phyloP scores from a whole-genome alignment of 495 filamentous ascomycete genomes.

The Immersiella caudata region DNA sequence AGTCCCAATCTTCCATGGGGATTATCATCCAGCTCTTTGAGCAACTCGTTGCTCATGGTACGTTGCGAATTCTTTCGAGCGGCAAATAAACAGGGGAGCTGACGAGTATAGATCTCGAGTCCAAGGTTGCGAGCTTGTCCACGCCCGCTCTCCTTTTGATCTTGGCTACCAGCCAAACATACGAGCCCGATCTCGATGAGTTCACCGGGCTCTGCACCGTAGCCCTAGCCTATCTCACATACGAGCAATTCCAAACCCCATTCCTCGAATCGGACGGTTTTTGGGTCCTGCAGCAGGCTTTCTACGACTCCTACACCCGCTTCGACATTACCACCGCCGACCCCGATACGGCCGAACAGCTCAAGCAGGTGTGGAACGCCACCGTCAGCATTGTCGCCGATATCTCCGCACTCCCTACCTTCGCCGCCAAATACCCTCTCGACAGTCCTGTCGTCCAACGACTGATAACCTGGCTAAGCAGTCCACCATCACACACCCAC shows the following conservation, averaged over 20 bases:
- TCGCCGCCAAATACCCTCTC: slow-evolving; percentile 44
- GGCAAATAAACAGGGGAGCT: not conserved
- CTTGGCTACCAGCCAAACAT: slow-evolving; percentile 29
- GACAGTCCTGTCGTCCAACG: slow-evolving; percentile 49
- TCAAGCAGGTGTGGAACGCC: slow-evolving; percentile 57
- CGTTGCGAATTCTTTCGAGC: not conserved
- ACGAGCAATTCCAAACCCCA: slow-evolving; percentile 46
- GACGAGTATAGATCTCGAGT: slow-evolving; percentile 38
- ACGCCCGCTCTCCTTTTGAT: slow-evolving; percentile 41
- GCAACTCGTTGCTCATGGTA: slow-evolving; percentile 52
- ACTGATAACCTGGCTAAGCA: slow-evolving; percentile 53
- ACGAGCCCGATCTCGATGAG: slow-evolving; percentile 37
- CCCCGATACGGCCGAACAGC: slow-evolving; percentile 52
- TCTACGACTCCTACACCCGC: slow-evolving; percentile 35
- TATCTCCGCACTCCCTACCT: slow-evolving; percentile 60
- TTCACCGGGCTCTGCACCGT: slow-evolving; percentile 41
- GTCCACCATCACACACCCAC: slow-evolving; percentile 34
- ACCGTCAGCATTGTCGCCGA: slow-evolving; percentile 65
- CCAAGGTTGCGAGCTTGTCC: slow-evolving; percentile 35
- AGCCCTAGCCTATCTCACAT: slow-evolving; percentile 46
- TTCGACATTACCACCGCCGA: slow-evolving; percentile 36
- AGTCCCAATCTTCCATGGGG: slow-evolving; percentile 32
- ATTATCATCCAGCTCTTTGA: slow-evolving; percentile 54
- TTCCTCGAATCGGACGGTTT: slow-evolving; percentile 44
- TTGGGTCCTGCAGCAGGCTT: slow-evolving; percentile 36